These are phyloP conservation scores for Coleophoma eucalyptorum DNA, from an alignment of 2,329 filamentous ascomycete genomes.

Conservation along the genomic window DNA sequence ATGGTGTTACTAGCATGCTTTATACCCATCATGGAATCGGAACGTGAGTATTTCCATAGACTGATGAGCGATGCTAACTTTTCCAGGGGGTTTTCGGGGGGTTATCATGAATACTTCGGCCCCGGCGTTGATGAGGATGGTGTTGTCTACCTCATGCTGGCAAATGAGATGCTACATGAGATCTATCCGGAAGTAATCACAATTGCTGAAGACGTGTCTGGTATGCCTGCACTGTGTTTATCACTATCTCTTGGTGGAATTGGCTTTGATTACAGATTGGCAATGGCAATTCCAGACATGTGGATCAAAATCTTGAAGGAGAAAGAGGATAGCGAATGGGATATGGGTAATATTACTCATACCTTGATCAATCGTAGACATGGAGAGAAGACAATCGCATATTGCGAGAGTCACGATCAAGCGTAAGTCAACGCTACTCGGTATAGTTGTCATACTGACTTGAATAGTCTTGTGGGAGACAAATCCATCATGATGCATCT, in stretches of 20 bases:
- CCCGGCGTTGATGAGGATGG: slow-evolving; percentile 86
- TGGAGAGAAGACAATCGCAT: slow-evolving; percentile 97
- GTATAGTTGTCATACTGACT: slow-evolving; percentile 13
- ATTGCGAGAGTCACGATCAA: slow-evolving; percentile 96
- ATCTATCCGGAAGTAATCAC: slow-evolving; percentile 86
- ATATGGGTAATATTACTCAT: slow-evolving; percentile 79
- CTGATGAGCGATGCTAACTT: slow-evolving; percentile 8
- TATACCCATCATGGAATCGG: slow-evolving; percentile 95
- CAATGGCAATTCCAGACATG: slow-evolving; percentile 97
- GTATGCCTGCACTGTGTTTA: slow-evolving; percentile 95
- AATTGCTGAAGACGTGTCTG: slow-evolving; percentile 94
- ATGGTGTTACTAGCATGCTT: slow-evolving; percentile 98
- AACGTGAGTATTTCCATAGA: slow-evolving; percentile 58
- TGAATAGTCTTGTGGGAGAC: slow-evolving; percentile 81
- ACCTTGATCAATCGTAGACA: slow-evolving; percentile 90
- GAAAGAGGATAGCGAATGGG: slow-evolving; percentile 81
- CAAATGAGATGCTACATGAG: slow-evolving; percentile 92
- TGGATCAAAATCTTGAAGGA: slow-evolving; percentile 99
- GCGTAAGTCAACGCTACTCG: slow-evolving; percentile 58
- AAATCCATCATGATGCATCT: slow-evolving; percentile 98
- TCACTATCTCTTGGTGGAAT: slow-evolving; percentile 82
- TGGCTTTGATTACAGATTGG: slow-evolving; percentile 94
- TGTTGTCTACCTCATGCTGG: slow-evolving; percentile 91
- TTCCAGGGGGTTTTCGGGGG: slow-evolving; percentile 84
- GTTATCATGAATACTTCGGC: slow-evolving; percentile 98